Evolutionary conservation across 345 rosid genomes (phyloP).

Genomic region (Jatropha curcas): DNA sequence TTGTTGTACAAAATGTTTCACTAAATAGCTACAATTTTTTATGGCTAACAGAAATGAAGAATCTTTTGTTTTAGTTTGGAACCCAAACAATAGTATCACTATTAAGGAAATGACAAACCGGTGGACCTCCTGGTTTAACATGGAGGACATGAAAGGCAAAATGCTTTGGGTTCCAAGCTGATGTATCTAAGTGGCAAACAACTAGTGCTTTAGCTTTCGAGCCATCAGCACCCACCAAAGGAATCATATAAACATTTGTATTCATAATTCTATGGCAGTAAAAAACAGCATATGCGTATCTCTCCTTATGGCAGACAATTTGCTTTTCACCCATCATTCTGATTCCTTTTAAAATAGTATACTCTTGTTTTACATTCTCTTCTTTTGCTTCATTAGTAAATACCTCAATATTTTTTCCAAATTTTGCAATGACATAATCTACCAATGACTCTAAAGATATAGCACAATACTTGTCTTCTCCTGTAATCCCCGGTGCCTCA

Average conservation of each 20-base stretch:
- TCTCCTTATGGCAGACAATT: slow-evolving; percentile 22
- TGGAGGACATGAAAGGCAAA: slow-evolving; percentile 18
- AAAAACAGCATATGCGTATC: slow-evolving; percentile 16
- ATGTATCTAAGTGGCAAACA: slow-evolving; percentile 19
- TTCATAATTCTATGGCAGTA: slow-evolving; percentile 13
- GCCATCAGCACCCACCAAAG: slow-evolving; percentile 11
- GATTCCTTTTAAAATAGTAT: neutral
- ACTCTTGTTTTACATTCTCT: neutral
- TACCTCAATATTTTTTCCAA: slow-evolving; percentile 3
- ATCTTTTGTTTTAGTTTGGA: neutral
- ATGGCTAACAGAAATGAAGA: too few species aligned
- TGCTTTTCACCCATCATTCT: slow-evolving; percentile 4
- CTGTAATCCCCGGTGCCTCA: slow-evolving; percentile 11
- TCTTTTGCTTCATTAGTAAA: slow-evolving; percentile 3
- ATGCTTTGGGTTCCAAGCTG: slow-evolving; percentile 22
- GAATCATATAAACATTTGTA: slow-evolving; percentile 9
- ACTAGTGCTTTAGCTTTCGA: slow-evolving; percentile 2
- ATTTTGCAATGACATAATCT: neutral
- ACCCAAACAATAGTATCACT: slow-evolving; percentile 8
- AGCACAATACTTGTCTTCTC: slow-evolving; percentile 25
- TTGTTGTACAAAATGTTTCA: too few species aligned
- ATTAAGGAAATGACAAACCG: slow-evolving; percentile 11
- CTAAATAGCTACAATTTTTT: too few species aligned
- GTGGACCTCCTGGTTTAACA: slow-evolving; percentile 16
- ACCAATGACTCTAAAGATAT: slow-evolving; percentile 20